Evolutionary conservation across 306 rosid genomes (phyloP), one percentile per base, ranked within the genome.

Genomic region (Inga leiocalycina): DNA sequence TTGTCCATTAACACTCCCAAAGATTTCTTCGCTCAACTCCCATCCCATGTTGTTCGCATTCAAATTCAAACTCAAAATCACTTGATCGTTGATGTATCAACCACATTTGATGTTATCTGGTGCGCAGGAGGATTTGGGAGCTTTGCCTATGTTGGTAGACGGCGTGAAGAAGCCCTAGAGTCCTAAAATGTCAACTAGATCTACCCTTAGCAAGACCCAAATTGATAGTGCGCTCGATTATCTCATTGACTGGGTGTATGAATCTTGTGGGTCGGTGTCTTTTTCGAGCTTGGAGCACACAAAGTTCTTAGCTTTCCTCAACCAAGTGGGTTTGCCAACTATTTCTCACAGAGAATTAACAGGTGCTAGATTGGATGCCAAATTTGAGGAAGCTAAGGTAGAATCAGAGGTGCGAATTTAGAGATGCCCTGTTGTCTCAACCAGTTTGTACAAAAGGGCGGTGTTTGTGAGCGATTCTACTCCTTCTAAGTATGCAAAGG

Each of bases 341-440:
- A 71, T 93, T 70, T 89, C 90, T 7, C 90, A 91, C 3, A 79
- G 91, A 52, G 98, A 93, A 32, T 84, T 95, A 41, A 84, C 85
- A 0, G 91, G 89, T 1, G 52, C 84, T 0, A 89, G 98, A 43
- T 82, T 95, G 83, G 93, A 93, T 62, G 64, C 83, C 1, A 91
- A 83, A 78, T 95, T 88, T 59, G 93, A 91, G 86, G 98, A 93
- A 61, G 95, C 88, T 0, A 93, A 88, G 80, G 88, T 85, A 8
- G 98, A 93, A 80, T 91, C 98, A 0, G 98, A 95, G 56, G 95
- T 84, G 22, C 80, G 93, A 80, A 92, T 27, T 95, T 52, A 67
- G 96, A 43, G 98, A 95, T 46, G 98, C 98, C 6, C 89, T 95
- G 96, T 95, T 95, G 83, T 95, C 91, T 82, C 98, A 95, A 95